A percentile compares a stretch with the other conserved stretches of the same genome.
Evolutionary conservation across 352 stramenopile species (phyloP).

Genomic region (Globisporangium paddicum): DNA sequence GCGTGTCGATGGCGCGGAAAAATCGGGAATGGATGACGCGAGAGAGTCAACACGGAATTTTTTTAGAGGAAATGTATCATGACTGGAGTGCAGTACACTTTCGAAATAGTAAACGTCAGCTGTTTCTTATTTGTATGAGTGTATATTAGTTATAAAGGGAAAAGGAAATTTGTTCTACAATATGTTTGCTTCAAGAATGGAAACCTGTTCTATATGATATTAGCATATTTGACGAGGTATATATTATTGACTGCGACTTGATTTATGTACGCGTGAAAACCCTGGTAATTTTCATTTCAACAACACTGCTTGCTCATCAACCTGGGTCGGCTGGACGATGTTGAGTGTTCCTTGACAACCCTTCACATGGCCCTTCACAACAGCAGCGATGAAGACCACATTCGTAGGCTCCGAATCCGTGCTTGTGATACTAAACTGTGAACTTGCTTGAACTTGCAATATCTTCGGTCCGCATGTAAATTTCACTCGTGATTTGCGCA

Average conservation of each 20-base stretch:
- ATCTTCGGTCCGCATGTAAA: neutral
- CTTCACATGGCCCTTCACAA: no score
- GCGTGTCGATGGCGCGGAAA: neutral
- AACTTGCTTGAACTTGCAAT: no score
- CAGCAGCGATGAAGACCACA: neutral
- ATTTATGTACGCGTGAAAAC: no score
- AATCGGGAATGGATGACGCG: slow-evolving; percentile 12
- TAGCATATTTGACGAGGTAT: neutral
- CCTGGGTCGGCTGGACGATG: neutral
- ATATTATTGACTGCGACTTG: no score
- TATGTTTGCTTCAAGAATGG: no score
- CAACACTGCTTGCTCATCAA: neutral
- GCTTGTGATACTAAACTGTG: no score
- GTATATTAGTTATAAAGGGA: no score
- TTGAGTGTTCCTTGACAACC: no score
- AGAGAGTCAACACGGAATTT: neutral
- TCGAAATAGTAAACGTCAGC: neutral
- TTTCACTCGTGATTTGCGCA: neutral
- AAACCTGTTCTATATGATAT: neutral
- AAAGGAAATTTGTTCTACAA: no score
- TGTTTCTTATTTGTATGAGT: no score
- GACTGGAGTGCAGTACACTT: neutral
- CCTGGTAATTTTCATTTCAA: neutral
- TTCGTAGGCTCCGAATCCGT: no score
- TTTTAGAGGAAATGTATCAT: neutral